Conservation (phyloP, 345 rosid genomes). For the Lepidium aucheri region DNA sequence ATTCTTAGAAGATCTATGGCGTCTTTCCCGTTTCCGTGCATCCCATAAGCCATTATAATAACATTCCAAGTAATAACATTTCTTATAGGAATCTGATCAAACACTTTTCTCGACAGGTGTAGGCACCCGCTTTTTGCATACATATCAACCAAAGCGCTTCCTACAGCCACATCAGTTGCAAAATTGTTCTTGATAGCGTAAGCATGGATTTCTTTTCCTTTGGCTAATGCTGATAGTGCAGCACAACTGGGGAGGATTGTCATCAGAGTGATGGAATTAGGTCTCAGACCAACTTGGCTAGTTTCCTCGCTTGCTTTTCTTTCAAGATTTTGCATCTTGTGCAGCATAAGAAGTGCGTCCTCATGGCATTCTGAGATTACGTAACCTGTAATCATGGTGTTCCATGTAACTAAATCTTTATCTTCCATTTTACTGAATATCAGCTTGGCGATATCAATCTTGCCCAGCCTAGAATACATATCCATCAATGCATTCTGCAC, state of each 20-base stretch:
- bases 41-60: conserved; percentile 86
- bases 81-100: conserved; percentile 52
- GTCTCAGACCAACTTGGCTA: conserved; percentile 31
- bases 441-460: conserved; percentile 39
- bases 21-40: conserved; percentile 73
- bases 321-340: conserved; percentile 50
- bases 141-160: conserved; percentile 90
- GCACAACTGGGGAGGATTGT: conserved; percentile 81
- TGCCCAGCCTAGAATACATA: conserved; percentile 74
- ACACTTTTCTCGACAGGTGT: conserved; percentile 44
- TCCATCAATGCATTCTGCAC: conserved; percentile 89
- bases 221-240: conserved; percentile 60
- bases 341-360: conserved; percentile 55
- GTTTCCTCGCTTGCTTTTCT: conserved; percentile 17
- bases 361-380: conserved; percentile 43
- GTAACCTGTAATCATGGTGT: conserved; percentile 76
- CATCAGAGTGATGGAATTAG: conserved; percentile 80
- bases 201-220: conserved; percentile 87
- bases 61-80: conserved; percentile 87
- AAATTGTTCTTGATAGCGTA: conserved; percentile 65
- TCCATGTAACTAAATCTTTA: conserved; percentile 79
- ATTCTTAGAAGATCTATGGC: conserved; percentile 52
- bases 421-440: conserved; percentile 58
- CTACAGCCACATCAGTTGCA: conserved; percentile 69
- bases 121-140: conserved; percentile 88